Conservation (phyloP, 2,329 filamentous ascomycete species). For the Botrytis byssoidea region DNA sequence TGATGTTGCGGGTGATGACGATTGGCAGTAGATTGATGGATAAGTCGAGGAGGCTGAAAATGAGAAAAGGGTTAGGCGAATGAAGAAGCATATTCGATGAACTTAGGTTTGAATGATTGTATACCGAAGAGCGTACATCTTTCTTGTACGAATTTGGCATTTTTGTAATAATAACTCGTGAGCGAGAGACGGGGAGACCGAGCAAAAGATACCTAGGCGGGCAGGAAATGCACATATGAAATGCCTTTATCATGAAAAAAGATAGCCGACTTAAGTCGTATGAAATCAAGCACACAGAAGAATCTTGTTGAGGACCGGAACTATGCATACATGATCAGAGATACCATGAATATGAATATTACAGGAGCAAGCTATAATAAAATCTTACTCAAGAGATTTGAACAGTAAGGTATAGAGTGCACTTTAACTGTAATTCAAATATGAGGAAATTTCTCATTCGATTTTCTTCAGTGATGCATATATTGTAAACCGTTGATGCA, state of each 20-base stretch:
- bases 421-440: background rate
- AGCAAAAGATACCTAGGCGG: conserved; percentile 6
- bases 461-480: background rate
- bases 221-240: background rate
- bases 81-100: background rate
- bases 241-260: background rate
- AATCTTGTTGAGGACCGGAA: background rate
- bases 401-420: background rate
- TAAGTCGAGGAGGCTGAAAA: background rate
- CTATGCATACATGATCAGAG: background rate
- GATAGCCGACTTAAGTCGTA: background rate
- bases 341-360: background rate
- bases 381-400: background rate
- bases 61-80: background rate
- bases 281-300: background rate
- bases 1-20: conserved; percentile 45
- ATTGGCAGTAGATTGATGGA: conserved; percentile 30
- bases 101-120: background rate
- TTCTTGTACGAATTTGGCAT: background rate
- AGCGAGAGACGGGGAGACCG: no score
- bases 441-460: background rate
- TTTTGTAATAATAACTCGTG: conserved; percentile 14
- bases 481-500: background rate
- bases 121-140: background rate
- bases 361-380: background rate